Evolutionary conservation across 768 basidiomycete genomes (phyloP), one percentile per base, ranked within the genome.

Genomic region (Crassisporium funariophilum): DNA sequence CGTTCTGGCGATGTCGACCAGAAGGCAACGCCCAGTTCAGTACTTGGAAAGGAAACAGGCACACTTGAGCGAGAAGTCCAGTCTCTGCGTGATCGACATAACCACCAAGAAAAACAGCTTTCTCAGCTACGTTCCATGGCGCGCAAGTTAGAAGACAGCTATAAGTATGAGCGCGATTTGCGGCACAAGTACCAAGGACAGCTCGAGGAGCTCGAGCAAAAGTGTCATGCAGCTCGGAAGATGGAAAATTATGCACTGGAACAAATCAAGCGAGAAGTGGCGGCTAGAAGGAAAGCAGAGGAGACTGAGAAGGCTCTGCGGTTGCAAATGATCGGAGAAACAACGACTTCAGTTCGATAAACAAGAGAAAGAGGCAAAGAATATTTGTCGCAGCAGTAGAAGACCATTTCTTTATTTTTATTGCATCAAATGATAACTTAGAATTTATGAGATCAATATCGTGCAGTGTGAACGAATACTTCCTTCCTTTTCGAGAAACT

Each of bases 251-350:
- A 53, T 35, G 66, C 66, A 34, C 45, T 63, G 50, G 51, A 50
- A 42, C 56, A 55, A 49, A 56, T 57, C 33, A 64, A 52, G 45
- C 62, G 49, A 50, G 79, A 62, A 75, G 79, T 57, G 77, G 82
- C 64, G 81, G 77, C 40, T 78, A 86, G 60, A 82, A 84, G 66
- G 82, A 81, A 61, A 73, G 78, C 68, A 81, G 91, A 53, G 83
- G 78, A 55, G 71, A 23, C 19, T 10, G 16, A 19, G 9, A 22
- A 12, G 19, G 13, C 8, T n/a, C 21, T 41, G 39, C 29, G 29
- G n/a, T n/a, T 11, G 29, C 11, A 31, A n/a, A 10, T 31, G 27
- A 29, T 29, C 27, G 8, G 13, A 29, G n/a, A n/a, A n/a, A n/a
- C n/a, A 37, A 11, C 31, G 16, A 33, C 31, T 5, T 5, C 12